Percentiles rank a stretch among this genome's conserved stretches.
Evolutionary conservation across 1,139 yeast genomes (phyloP).

Genomic region (Kodamaea ohmeri): DNA sequence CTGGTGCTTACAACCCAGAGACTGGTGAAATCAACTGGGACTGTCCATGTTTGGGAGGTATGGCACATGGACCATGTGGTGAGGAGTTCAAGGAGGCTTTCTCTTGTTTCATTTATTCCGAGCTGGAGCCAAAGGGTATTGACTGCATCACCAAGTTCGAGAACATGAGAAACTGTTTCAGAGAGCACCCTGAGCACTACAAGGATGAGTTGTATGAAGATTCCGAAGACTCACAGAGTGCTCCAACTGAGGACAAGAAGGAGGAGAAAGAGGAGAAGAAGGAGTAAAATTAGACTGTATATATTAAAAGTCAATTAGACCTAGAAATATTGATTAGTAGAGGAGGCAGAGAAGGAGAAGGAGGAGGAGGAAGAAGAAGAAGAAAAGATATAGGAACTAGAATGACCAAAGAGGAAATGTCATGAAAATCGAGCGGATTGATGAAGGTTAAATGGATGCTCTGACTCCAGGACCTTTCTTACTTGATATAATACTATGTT

Average conservation of each 20-base stretch:
- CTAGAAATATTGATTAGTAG: too few species aligned
- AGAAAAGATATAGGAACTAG: too few species aligned
- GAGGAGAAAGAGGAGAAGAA: slow-evolving; percentile 4
- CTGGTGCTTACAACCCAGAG: slow-evolving; percentile 89
- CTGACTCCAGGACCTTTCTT: too few species aligned
- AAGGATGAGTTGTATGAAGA: slow-evolving; percentile 87
- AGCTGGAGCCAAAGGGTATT: slow-evolving; percentile 94
- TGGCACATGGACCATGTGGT: slow-evolving; percentile 99
- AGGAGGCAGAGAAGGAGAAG: too few species aligned
- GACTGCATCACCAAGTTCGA: slow-evolving; percentile 93
- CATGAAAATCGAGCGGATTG: too few species aligned
- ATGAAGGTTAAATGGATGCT: too few species aligned
- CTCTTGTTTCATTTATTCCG: slow-evolving; percentile 92
- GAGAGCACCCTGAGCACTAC: slow-evolving; percentile 89
- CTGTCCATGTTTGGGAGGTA: slow-evolving; percentile 99
- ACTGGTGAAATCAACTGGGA: slow-evolving; percentile 99
- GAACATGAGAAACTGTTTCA: slow-evolving; percentile 93
- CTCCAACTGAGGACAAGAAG: slow-evolving; percentile 12
- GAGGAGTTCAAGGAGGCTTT: slow-evolving; percentile 96
- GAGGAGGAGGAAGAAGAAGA: too few species aligned
- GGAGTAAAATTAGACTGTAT: slow-evolving; percentile 3
- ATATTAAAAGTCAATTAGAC: not conserved
- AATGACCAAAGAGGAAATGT: too few species aligned
- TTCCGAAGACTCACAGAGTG: slow-evolving; percentile 36
- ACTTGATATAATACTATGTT: too few species aligned